Conservation (phyloP, 257 asterid species). For the Rubia yunnanensis region DNA sequence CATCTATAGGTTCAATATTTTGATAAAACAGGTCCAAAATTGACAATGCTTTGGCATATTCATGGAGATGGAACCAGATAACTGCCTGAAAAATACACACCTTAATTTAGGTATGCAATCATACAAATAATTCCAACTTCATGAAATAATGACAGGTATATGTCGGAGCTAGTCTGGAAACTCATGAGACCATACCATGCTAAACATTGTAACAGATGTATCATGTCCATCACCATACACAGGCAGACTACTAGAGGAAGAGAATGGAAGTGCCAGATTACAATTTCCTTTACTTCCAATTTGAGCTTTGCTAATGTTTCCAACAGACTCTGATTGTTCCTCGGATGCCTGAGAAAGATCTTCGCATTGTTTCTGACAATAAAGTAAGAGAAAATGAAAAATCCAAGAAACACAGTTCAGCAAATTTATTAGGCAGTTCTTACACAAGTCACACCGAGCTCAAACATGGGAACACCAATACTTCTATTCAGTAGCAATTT, state of each 20-base stretch:
- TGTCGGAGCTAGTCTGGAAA: conserved; percentile 12
- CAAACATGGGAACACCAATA: not conserved
- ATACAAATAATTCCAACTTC: conserved; percentile 6
- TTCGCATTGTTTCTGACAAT: conserved; percentile 51
- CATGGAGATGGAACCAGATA: conserved; percentile 85
- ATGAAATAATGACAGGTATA: not conserved
- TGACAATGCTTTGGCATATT: conserved; percentile 58
- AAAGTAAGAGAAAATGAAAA: conserved; percentile 4
- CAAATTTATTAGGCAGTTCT: not conserved
- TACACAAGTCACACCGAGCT: not conserved
- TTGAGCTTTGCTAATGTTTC: conserved; percentile 30
- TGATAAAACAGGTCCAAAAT: conserved; percentile 68
- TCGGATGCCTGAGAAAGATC: conserved; percentile 45
- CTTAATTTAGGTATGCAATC: conserved; percentile 10
- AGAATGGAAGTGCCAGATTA: conserved; percentile 24
- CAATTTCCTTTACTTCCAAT: conserved; percentile 35
- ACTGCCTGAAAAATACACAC: conserved; percentile 59
- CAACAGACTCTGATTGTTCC: conserved; percentile 41
- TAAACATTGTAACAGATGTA: conserved; percentile 52
- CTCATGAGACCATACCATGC: conserved; percentile 44
- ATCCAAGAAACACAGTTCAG: not conserved
- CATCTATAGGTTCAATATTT: conserved; percentile 80
- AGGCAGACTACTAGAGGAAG: conserved; percentile 34
- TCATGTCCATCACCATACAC: conserved; percentile 41
- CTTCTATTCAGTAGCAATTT: not conserved